Base-by-base conservation (phyloP, 495 filamentous ascomycete genomes). In the Copromyces sp. region DNA sequence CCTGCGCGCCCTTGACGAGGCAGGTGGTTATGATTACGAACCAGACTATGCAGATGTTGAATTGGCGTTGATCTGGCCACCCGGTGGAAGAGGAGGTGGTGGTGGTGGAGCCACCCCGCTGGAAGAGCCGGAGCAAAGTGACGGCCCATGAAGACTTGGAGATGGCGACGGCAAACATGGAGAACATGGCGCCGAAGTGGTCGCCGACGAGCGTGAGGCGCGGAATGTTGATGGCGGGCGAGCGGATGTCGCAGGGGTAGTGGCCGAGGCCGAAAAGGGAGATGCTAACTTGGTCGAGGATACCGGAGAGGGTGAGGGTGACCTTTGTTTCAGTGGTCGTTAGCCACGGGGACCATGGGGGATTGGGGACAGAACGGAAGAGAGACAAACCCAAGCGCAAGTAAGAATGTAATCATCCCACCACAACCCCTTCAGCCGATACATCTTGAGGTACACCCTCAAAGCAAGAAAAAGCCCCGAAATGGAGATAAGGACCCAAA, bases 121-220 rank as follows among this genome's bases (percentile, higher is more conserved):
- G 59, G 9, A 78, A 71, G 1, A 82, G 44, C 6, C 80, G 79
- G 8, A 80, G 73, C 5, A 82, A 39, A 2, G 79, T 80, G 39
- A 82, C 68, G 16, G 75, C 80, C 37, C 80, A 82, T 0, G 77
- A 77, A 0, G 78, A 80, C 74, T 82, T 82, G 68, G 75, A 78
- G 75, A 75, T 77, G 8, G 76, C 74, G 37, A 77, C 71, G 61
- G 76, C 77, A 0, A 77, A 17, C 32, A 76, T 73, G 72, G 68
- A 70, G 45, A 78, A 69, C 32, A 72, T 71, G 17, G 75, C 68
- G 2, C 74, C 73, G 4, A 80, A 16, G 45, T 71, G 47, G 69
- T 70, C 47, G 39, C 72, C 76, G 0, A 73, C 69, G 12, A 80
- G 47, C 0, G 59, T 74, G 35, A 81, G 68, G 14, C 2, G 40